phyloP scores from a whole-genome alignment of 805 yeast genomes.

The Pichia ethanolica region DNA sequence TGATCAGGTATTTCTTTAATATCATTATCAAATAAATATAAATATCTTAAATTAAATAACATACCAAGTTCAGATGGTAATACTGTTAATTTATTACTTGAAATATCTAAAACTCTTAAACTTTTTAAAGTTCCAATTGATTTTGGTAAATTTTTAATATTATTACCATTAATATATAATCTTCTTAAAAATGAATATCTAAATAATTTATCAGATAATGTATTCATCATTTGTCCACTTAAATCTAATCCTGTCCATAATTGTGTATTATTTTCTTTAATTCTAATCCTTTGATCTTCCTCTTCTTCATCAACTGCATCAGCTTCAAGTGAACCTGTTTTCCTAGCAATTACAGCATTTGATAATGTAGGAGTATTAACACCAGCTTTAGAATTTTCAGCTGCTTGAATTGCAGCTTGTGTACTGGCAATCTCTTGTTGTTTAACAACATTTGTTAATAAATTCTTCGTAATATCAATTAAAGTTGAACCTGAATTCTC shows the following conservation, averaged over 20 bases:
- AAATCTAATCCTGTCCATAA: constrained; percentile 92
- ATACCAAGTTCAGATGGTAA: constrained; percentile 85
- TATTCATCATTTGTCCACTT: constrained; percentile 77
- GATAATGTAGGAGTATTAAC: constrained; percentile 34
- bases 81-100: constrained; percentile 61
- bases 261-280: constrained; percentile 59
- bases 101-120: constrained; percentile 76
- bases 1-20: constrained; percentile 70
- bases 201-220: constrained; percentile 66
- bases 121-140: constrained; percentile 61
- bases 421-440: constrained; percentile 13
- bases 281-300: constrained; percentile 58
- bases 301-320: constrained; percentile 48
- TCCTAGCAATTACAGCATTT: constrained; percentile 26
- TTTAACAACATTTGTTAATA: constrained; percentile 27
- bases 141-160: constrained; percentile 58
- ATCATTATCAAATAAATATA: constrained; percentile 84
- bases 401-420: constrained; percentile 13
- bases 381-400: constrained; percentile 20
- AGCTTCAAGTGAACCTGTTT: constrained; percentile 22
- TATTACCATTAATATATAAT: constrained; percentile 81
- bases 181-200: constrained; percentile 80
- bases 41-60: constrained; percentile 68
- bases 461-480: constrained; percentile 34
- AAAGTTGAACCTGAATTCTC: constrained; percentile 24